These are phyloP conservation scores for Tylopilus subfusipes DNA, from an alignment of 768 basidiomycete species.

Conservation along the genomic window DNA sequence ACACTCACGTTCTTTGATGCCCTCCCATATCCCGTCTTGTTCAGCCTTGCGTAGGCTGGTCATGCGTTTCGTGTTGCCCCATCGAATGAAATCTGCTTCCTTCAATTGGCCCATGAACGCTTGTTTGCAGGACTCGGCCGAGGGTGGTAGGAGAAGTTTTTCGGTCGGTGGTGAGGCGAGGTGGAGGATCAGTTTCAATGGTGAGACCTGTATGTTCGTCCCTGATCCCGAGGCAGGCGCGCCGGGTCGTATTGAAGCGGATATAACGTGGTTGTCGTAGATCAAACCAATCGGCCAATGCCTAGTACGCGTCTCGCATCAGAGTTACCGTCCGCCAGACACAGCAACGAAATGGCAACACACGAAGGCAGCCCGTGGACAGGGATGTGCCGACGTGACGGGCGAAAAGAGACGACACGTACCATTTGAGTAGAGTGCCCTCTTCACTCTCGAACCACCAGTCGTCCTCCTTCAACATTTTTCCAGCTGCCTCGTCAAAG, in stretches of 20 bases:
- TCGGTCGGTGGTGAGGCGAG: conserved; percentile 84
- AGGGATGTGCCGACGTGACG: neutral
- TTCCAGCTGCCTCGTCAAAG: conserved; percentile 80
- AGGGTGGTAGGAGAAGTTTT: conserved; percentile 77
- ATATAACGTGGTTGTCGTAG: conserved; percentile 79
- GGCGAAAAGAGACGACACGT: conserved; percentile 24
- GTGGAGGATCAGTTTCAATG: conserved; percentile 80
- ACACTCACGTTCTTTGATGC: conserved; percentile 85
- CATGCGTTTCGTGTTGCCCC: conserved; percentile 94
- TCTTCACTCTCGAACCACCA: conserved; percentile 98
- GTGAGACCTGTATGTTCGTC: conserved; percentile 40
- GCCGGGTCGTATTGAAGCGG: conserved; percentile 47
- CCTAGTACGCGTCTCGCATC: conserved; percentile 46
- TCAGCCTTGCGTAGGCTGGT: conserved; percentile 87
- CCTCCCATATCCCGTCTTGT: conserved; percentile 97
- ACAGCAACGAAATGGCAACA: neutral
- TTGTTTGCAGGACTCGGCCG: conserved; percentile 84
- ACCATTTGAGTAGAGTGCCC: conserved; percentile 86
- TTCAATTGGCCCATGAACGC: conserved; percentile 95
- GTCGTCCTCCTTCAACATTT: conserved; percentile 77
- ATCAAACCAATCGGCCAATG: conserved; percentile 97
- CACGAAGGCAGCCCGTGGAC: neutral
- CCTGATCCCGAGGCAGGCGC: conserved; percentile 39
- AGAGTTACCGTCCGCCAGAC: conserved; percentile 6
- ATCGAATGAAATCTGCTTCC: conserved; percentile 95